phyloP scores from a whole-genome alignment of 2,329 filamentous ascomycete genomes.

The Dryadomyces sulphureus region DNA sequence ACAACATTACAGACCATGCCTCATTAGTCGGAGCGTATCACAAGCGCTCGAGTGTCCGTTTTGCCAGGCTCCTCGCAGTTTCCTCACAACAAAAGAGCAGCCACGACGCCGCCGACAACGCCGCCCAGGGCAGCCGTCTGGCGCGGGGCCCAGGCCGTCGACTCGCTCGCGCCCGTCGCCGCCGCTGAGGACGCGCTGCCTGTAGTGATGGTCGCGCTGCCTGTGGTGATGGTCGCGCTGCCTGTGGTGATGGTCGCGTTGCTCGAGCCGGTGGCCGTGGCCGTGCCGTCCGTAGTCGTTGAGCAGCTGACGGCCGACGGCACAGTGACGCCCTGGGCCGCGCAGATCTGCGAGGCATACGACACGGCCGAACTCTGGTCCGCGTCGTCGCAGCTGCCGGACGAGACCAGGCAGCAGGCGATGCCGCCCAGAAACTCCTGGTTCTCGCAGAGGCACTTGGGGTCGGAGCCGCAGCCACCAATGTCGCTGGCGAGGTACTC shows the following conservation, averaged over 20 bases:
- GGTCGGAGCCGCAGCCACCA: slow-evolving; percentile 20
- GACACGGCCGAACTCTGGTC: slow-evolving; percentile 17
- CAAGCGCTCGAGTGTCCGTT: too few species aligned
- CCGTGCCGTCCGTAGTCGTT: slow-evolving; percentile 1
- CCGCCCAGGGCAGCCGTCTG: slow-evolving; percentile 9
- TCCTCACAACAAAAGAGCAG: too few species aligned
- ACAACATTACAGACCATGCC: too few species aligned
- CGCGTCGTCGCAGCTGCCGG: slow-evolving; percentile 14
- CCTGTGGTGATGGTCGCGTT: neutral
- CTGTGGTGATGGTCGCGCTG: neutral
- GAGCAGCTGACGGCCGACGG: slow-evolving; percentile 18
- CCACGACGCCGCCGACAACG: slow-evolving; percentile 11
- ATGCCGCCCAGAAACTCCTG: slow-evolving; percentile 24
- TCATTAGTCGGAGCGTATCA: too few species aligned
- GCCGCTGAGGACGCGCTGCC: neutral
- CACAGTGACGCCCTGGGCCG: slow-evolving; percentile 17
- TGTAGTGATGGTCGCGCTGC: slow-evolving; percentile 2
- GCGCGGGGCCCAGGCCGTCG: slow-evolving; percentile 8
- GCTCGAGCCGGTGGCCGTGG: slow-evolving; percentile 2
- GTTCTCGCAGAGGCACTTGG: slow-evolving; percentile 27
- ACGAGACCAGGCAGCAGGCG: slow-evolving; percentile 19
- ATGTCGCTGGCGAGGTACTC: slow-evolving; percentile 17
- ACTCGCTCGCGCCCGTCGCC: slow-evolving; percentile 2
- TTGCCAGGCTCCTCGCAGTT: too few species aligned
- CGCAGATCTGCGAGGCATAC: slow-evolving; percentile 19